Conservation (phyloP, 768 basidiomycete species). For the Tricholoma sp. region DNA sequence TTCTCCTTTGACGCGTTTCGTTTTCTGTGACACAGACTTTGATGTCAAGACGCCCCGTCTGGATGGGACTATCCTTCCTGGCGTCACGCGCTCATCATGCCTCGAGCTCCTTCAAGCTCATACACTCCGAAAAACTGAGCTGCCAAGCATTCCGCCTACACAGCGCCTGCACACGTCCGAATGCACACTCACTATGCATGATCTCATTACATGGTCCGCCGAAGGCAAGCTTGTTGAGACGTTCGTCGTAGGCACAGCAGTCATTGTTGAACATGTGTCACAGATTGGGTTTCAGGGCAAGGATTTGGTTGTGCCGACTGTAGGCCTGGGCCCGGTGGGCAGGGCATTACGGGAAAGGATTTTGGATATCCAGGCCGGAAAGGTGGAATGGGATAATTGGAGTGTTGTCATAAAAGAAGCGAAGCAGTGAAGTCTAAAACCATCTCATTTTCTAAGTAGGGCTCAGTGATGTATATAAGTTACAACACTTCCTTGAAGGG, state of each 20-base stretch:
- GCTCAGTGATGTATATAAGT: too few relatives aligned
- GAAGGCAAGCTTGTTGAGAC: slow-evolving; percentile 63
- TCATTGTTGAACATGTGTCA: slow-evolving; percentile 58
- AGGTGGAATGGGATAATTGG: slow-evolving; percentile 60
- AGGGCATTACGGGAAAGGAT: slow-evolving; percentile 62
- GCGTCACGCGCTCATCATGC: slow-evolving; percentile 82
- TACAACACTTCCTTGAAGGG: too few relatives aligned
- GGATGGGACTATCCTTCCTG: slow-evolving; percentile 85
- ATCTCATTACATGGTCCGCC: slow-evolving; percentile 42
- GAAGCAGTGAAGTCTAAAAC: too few relatives aligned
- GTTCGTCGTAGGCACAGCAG: slow-evolving; percentile 78
- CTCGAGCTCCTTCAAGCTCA: slow-evolving; percentile 63
- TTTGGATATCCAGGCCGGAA: slow-evolving; percentile 69
- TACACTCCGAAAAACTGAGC: slow-evolving; percentile 34
- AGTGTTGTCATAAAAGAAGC: too few relatives aligned
- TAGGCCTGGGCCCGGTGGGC: slow-evolving; percentile 51
- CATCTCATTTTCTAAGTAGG: too few relatives aligned
- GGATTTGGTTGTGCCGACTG: slow-evolving; percentile 45
- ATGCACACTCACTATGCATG: slow-evolving; percentile 51
- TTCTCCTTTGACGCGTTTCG: not conserved
- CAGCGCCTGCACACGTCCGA: slow-evolving; percentile 44
- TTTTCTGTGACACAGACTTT: slow-evolving; percentile 38
- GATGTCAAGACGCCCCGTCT: slow-evolving; percentile 82
- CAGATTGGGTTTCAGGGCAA: slow-evolving; percentile 47
- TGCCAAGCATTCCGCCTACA: slow-evolving; percentile 37